phyloP scores from a whole-genome alignment of 2,329 filamentous ascomycete genomes.

The Talaromyces amestolkiae region DNA sequence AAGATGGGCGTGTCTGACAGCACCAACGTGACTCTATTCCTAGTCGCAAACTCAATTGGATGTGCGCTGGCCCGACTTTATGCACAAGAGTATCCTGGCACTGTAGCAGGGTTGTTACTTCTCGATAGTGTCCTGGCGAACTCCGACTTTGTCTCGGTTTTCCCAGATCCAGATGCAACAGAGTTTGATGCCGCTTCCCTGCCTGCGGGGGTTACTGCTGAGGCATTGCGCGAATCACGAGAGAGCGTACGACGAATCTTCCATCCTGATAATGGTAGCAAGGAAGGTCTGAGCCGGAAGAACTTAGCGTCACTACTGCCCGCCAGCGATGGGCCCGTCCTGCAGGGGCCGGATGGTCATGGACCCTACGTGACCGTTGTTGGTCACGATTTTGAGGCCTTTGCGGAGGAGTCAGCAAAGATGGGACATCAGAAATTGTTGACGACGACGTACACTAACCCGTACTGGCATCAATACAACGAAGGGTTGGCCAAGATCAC shows the following conservation, averaged over 20 bases:
- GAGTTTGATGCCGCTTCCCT: constrained; percentile 45
- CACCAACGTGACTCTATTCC: constrained; percentile 39
- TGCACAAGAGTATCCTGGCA: constrained; percentile 46
- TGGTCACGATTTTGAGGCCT: constrained; percentile 54
- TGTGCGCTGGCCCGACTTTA: constrained; percentile 55
- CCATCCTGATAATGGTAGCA: constrained; percentile 50
- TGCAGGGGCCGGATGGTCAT: constrained; percentile 38
- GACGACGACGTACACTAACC: constrained; percentile 53
- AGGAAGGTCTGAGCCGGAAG: constrained; percentile 51
- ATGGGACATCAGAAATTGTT: constrained; percentile 38
- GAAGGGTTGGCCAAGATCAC: constrained; percentile 50
- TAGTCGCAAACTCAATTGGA: constrained; percentile 55
- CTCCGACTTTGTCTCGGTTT: constrained; percentile 54
- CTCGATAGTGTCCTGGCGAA: constrained; percentile 61
- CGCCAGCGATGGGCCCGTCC: constrained; percentile 39
- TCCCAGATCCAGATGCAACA: constrained; percentile 54
- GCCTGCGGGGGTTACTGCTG: constrained; percentile 39
- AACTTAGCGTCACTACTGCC: constrained; percentile 48
- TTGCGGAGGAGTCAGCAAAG: constrained; percentile 48
- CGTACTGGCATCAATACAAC: constrained; percentile 56
- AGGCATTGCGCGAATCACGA: constrained; percentile 37
- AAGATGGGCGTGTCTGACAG: constrained; percentile 25
- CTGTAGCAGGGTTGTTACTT: constrained; percentile 49
- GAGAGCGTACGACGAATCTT: constrained; percentile 42
- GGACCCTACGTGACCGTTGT: constrained; percentile 50